Percentiles rank a stretch among this genome's conserved stretches.
phyloP scores from a whole-genome alignment of 2,329 filamentous ascomycete genomes.

The Ampelomyces quisqualis region DNA sequence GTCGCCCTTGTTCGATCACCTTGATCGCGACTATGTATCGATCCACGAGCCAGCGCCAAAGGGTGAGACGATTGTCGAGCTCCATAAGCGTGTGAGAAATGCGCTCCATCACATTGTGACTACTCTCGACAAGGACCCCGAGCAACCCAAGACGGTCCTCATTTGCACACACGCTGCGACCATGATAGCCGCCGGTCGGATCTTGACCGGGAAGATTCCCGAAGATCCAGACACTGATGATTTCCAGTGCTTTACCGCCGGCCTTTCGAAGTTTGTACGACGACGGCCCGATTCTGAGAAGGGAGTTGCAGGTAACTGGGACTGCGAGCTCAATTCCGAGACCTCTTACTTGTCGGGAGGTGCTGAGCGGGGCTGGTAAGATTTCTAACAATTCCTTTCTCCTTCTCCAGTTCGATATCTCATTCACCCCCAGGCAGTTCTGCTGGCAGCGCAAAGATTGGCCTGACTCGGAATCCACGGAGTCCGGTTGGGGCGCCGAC shows the following conservation, averaged over 20 bases:
- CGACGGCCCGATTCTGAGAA: constrained; percentile 50
- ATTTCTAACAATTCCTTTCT: constrained; percentile 7
- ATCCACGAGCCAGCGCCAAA: constrained; percentile 67
- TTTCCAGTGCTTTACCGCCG: constrained; percentile 82
- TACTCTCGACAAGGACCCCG: constrained; percentile 66
- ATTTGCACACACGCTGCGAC: constrained; percentile 89
- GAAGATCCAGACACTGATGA: constrained; percentile 71
- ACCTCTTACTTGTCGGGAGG: constrained; percentile 78
- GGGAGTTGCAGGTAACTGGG: constrained; percentile 76
- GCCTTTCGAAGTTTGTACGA: constrained; percentile 68
- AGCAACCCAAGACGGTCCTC: constrained; percentile 67
- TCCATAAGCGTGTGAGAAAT: constrained; percentile 77
- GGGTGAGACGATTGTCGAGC: constrained; percentile 75
- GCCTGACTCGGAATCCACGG: constrained; percentile 7
- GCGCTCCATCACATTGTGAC: constrained; percentile 70
- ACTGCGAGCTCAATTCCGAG: constrained; percentile 76
- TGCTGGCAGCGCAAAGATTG: constrained; percentile 11
- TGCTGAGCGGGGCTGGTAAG: constrained; percentile 83
- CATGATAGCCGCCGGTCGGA: constrained; percentile 81
- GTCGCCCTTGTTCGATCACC: constrained; percentile 64
- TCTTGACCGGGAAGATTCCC: constrained; percentile 76
- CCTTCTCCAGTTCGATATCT: not conserved
- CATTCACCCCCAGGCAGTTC: constrained; percentile 4
- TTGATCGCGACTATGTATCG: constrained; percentile 60
- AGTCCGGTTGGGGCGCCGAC: constrained; percentile 4